Percentiles rank a stretch among this genome's conserved stretches.
Conservation (phyloP, 768 basidiomycete species). For the Hysterangium stoloniferum region DNA sequence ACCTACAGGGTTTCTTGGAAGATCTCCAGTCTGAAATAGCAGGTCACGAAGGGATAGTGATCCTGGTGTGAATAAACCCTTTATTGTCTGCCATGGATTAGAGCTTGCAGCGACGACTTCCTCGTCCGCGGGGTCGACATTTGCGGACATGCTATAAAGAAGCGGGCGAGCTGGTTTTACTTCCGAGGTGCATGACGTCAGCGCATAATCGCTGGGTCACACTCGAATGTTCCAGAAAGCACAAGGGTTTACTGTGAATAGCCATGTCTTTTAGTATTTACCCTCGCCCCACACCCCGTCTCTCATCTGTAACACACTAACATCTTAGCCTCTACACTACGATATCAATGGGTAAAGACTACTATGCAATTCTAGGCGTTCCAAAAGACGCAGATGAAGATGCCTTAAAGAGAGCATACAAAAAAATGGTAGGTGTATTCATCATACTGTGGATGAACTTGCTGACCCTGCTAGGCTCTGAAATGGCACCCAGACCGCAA, state of each 20-base stretch:
- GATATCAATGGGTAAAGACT: conserved; percentile 68
- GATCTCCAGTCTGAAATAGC: conserved; percentile 13
- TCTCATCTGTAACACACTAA: not conserved
- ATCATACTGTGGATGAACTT: not conserved
- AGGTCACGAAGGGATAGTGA: conserved; percentile 52
- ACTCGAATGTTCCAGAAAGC: not conserved
- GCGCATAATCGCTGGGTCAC: not conserved
- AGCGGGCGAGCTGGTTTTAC: not conserved
- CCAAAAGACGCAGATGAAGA: conserved; percentile 69
- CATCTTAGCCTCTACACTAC: not conserved
- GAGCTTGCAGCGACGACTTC: conserved; percentile 12
- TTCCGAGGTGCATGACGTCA: conserved; percentile 1
- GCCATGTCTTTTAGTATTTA: not conserved
- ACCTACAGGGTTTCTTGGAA: conserved; percentile 33
- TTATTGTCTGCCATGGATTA: conserved; percentile 56
- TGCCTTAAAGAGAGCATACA: conserved; percentile 90
- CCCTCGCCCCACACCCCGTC: not conserved
- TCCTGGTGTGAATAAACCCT: conserved; percentile 57
- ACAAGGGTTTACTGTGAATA: not conserved
- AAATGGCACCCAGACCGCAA: conserved; percentile 97
- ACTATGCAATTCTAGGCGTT: conserved; percentile 80
- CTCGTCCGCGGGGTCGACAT: conserved; percentile 12
- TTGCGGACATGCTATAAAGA: not conserved
- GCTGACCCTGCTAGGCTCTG: conserved; percentile 46
- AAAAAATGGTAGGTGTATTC: conserved; percentile 64